Base-by-base conservation (phyloP, 768 basidiomycete genomes). In the Obba rivulosa region DNA sequence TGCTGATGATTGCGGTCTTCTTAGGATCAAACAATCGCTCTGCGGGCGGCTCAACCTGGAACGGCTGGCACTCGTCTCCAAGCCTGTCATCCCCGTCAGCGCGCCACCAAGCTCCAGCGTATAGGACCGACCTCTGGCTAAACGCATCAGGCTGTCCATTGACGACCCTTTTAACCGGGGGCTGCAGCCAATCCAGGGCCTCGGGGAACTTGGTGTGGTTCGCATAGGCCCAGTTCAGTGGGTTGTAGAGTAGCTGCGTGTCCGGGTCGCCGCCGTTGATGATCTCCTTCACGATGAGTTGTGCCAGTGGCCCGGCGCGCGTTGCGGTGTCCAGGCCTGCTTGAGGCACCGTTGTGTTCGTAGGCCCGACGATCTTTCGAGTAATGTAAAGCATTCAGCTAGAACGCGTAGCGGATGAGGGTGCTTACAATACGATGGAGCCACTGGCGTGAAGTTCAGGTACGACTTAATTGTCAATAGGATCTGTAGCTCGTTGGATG, bases 1-100 rank as follows among this genome's bases (percentile, higher is more conserved):
- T 82, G 10, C 72, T 75, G n/a, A 82, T 63, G 43, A 82, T 79
- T 13, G 70, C 71, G 3, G 79, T 67, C 47, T 77, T 70, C 53
- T 68, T 63, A 4, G 75, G 62, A 23, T 74, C 66, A 57, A 82
- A 82, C 16, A 83, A 62, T 21, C 65, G 69, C 35, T 67, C 58
- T 5, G 63, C 57, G 4, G 80, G 79, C 37, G 74, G 65, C 16
- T 45, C 53, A 38, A 57, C 43, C 48, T 56, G 55, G 52, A 67
- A 69, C 21, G 67, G 67, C 53, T 68, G 64, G 52, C 67, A 69
- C 35, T 61, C 62, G 40, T 69, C 57, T 9, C 64, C 64, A 31
- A 69, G 50, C n/a, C 62, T 65, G 23, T 41, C 11, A 25, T 28
- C 20, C 22, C 37, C 46, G 37, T 50, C 21, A 45, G 36, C 20